A percentile compares a stretch with the other conserved stretches of the same genome.
Conservation (phyloP, 2,329 filamentous ascomycete species). For the Microdochium nivale region DNA sequence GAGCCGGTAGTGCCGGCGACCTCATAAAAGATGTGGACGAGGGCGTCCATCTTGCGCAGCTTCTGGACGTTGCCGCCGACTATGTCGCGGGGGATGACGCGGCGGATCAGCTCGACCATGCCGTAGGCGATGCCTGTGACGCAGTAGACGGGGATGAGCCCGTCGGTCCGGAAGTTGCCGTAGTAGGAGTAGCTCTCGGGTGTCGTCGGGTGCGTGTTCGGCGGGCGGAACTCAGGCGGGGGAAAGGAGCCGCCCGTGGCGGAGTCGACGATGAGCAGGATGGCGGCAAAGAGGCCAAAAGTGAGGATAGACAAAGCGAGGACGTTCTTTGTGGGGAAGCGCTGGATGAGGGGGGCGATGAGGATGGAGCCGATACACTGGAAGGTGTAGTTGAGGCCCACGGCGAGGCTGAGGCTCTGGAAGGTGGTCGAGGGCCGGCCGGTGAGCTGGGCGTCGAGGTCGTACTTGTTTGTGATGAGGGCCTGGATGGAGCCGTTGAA, state of each 20-base stretch:
- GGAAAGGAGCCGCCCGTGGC: slow-evolving; percentile 36
- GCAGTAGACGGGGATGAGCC: slow-evolving; percentile 39
- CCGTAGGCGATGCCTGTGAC: slow-evolving; percentile 31
- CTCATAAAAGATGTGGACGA: slow-evolving; percentile 38
- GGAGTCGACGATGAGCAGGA: slow-evolving; percentile 38
- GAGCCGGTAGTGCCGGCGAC: slow-evolving; percentile 37
- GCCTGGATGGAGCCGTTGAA: slow-evolving; percentile 41
- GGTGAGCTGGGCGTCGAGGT: slow-evolving; percentile 27
- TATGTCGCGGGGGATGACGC: slow-evolving; percentile 41
- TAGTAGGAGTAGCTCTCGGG: slow-evolving; percentile 28
- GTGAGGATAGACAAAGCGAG: slow-evolving; percentile 31
- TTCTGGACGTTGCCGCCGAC: slow-evolving; percentile 41
- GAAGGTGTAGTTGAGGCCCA: slow-evolving; percentile 39
- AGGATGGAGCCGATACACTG: slow-evolving; percentile 41
- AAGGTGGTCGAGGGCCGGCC: slow-evolving; percentile 27
- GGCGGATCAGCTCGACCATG: slow-evolving; percentile 42
- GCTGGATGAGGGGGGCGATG: slow-evolving; percentile 39
- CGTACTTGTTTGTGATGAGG: slow-evolving; percentile 39
- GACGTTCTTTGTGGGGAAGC: slow-evolving; percentile 36
- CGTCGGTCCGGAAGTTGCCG: slow-evolving; percentile 36
- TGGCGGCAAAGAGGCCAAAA: slow-evolving; percentile 35
- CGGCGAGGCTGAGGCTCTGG: slow-evolving; percentile 34
- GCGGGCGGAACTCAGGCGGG: slow-evolving; percentile 10
- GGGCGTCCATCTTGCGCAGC: slow-evolving; percentile 35
- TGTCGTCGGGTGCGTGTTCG: slow-evolving; percentile 22